Conservation (phyloP, 116 monocot species). For the Zostera marina region DNA sequence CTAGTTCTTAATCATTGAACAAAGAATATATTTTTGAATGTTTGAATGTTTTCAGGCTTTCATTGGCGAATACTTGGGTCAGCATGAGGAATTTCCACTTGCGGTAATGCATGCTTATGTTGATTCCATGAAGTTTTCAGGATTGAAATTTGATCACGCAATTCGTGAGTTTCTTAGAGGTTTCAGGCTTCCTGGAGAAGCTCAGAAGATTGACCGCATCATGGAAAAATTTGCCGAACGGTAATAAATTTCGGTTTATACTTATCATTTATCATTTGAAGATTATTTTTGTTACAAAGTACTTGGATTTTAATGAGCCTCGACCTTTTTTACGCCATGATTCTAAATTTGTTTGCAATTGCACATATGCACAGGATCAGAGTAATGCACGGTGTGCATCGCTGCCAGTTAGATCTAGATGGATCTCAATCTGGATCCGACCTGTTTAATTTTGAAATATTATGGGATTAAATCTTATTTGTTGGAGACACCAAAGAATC, state of each 20-base stretch:
- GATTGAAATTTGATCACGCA: slow-evolving; percentile 86
- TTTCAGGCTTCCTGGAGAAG: slow-evolving; percentile 95
- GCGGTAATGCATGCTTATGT: slow-evolving; percentile 99
- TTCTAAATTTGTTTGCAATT: no score
- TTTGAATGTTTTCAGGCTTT: slow-evolving; percentile 40
- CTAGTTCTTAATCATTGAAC: neutral
- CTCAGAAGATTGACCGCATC: slow-evolving; percentile 97
- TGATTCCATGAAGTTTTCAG: slow-evolving; percentile 93
- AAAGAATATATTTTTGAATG: slow-evolving; percentile 2
- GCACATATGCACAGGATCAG: no score
- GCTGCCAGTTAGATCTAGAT: no score
- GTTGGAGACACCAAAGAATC: no score
- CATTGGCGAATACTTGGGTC: slow-evolving; percentile 97
- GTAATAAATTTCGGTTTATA: slow-evolving; percentile 17
- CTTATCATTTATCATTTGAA: neutral
- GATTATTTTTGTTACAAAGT: no score
- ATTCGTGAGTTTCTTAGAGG: slow-evolving; percentile 94
- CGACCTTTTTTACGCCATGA: no score
- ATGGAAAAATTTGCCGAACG: slow-evolving; percentile 99
- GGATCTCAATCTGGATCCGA: no score
- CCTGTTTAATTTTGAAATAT: no score
- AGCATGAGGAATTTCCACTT: slow-evolving; percentile 89
- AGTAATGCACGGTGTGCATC: no score
- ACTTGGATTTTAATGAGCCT: no score
- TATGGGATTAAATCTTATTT: no score